These are phyloP conservation scores for Ensete glaucum DNA, from an alignment of 176 grass and related monocot species.

Conservation along the genomic window DNA sequence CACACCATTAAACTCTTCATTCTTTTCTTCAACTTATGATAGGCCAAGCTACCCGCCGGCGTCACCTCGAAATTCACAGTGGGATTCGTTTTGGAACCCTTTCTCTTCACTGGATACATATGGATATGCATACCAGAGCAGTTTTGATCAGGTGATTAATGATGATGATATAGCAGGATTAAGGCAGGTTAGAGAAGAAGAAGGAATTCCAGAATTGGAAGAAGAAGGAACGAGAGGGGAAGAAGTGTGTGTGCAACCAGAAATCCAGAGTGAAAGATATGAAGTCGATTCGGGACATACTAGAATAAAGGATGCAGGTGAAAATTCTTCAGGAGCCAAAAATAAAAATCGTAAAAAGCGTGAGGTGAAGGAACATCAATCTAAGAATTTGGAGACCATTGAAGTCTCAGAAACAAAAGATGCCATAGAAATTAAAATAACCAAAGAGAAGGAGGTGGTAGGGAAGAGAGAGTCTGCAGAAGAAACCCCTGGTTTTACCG, in stretches of 20 bases:
- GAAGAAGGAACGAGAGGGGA: conserved; percentile 41
- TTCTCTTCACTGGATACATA: conserved; percentile 41
- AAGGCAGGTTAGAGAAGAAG: conserved; percentile 79
- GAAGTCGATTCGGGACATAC: conserved; percentile 30
- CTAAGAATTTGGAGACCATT: conserved; percentile 43
- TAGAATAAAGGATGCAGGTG: conserved; percentile 27
- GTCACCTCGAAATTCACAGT: conserved; percentile 59
- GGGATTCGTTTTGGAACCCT: conserved; percentile 83
- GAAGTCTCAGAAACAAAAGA: conserved; percentile 36
- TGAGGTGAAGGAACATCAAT: conserved; percentile 45
- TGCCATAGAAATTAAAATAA: conserved; percentile 41
- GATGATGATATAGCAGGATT: conserved; percentile 80
- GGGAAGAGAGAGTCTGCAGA: conserved; percentile 48
- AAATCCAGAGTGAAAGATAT: conserved; percentile 16
- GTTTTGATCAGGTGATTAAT: conserved; percentile 44
- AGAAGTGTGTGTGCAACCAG: conserved; percentile 26
- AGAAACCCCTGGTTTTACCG: conserved; percentile 84
- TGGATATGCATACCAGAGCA: conserved; percentile 35
- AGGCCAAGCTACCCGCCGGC: conserved; percentile 42
- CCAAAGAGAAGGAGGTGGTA: conserved; percentile 52
- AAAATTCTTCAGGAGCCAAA: conserved; percentile 20
- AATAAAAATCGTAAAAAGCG: conserved; percentile 33
- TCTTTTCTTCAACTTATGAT: conserved; percentile 44
- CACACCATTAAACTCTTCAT: conserved; percentile 30
- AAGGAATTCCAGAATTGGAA: conserved; percentile 97